These are phyloP conservation scores for Nigrograna mackinnonii DNA, from an alignment of 2,329 filamentous ascomycete genomes.

Conservation along the genomic window DNA sequence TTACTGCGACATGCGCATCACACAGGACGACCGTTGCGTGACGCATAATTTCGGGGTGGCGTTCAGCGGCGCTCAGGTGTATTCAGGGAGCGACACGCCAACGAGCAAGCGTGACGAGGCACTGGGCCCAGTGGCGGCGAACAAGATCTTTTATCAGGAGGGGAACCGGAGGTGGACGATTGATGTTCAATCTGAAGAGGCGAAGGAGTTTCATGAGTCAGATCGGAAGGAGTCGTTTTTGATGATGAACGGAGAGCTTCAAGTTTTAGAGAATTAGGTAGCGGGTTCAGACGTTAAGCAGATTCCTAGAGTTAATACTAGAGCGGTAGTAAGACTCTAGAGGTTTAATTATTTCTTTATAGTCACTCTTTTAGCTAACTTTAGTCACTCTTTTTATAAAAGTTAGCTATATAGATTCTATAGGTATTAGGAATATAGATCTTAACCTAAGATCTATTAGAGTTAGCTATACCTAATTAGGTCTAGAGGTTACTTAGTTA, in stretches of 20 bases:
- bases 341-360: conserved; percentile 1
- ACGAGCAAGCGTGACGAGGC: background rate
- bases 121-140: background rate
- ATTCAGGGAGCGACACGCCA: background rate
- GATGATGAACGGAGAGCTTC: background rate
- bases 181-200: background rate
- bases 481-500: too few relatives aligned
- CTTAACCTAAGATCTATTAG: too few relatives aligned
- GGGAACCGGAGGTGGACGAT: background rate
- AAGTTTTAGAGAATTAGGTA: background rate
- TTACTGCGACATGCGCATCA: background rate
- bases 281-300: background rate
- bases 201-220: background rate
- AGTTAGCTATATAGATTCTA: too few relatives aligned
- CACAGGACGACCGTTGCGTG: background rate
- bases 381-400: too few relatives aligned
- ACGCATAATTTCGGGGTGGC: background rate
- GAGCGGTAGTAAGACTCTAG: background rate
- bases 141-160: background rate
- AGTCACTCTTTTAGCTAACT: conserved; percentile 1
- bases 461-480: too few relatives aligned
- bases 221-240: background rate
- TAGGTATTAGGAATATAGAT: too few relatives aligned
- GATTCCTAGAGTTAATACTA: conserved; percentile 1
- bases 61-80: background rate